Evolutionary conservation across 2,329 filamentous ascomycete species (phyloP).

Genomic region (Aspergillus thermomutatus): DNA sequence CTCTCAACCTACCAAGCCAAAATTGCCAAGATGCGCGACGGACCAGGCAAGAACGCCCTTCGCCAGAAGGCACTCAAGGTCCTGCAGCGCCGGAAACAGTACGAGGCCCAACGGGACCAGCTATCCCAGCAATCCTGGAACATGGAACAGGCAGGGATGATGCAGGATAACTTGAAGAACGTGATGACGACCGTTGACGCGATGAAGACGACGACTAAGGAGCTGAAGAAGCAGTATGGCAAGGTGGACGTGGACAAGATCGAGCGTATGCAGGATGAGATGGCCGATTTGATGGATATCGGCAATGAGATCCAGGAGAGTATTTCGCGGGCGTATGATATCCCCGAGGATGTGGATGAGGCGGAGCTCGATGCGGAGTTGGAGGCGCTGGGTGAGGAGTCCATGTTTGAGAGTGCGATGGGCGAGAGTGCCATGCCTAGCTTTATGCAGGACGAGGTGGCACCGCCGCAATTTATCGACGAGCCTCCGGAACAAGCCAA

Average conservation of each 20-base stretch:
- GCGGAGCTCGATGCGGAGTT: conserved; percentile 93
- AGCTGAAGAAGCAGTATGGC: conserved; percentile 87
- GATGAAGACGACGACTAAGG: conserved; percentile 95
- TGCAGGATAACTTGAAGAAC: conserved; percentile 98
- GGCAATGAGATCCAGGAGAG: conserved; percentile 98
- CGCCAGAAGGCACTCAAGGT: conserved; percentile 94
- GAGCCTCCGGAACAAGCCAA: conserved; percentile 75
- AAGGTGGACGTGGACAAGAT: conserved; percentile 98
- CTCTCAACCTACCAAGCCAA: conserved; percentile 83
- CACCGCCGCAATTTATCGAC: conserved; percentile 83
- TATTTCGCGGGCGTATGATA: conserved; percentile 83
- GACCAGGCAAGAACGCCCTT: conserved; percentile 86
- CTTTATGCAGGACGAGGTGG: conserved; percentile 84
- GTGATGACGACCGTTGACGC: conserved; percentile 98
- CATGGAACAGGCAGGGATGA: conserved; percentile 97
- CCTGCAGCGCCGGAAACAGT: conserved; percentile 87
- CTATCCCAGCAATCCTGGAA: conserved; percentile 95
- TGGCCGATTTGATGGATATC: conserved; percentile 96
- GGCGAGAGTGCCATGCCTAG: conserved; percentile 66
- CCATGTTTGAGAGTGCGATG: conserved; percentile 73
- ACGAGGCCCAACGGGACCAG: conserved; percentile 91
- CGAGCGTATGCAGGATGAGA: conserved; percentile 95
- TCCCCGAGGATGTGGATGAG: conserved; percentile 97
- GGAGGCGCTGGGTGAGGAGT: conserved; percentile 89
- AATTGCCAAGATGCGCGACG: conserved; percentile 89